These are phyloP conservation scores for Aspergillus latus DNA, from an alignment of 2,329 filamentous ascomycete genomes.

Conservation along the genomic window DNA sequence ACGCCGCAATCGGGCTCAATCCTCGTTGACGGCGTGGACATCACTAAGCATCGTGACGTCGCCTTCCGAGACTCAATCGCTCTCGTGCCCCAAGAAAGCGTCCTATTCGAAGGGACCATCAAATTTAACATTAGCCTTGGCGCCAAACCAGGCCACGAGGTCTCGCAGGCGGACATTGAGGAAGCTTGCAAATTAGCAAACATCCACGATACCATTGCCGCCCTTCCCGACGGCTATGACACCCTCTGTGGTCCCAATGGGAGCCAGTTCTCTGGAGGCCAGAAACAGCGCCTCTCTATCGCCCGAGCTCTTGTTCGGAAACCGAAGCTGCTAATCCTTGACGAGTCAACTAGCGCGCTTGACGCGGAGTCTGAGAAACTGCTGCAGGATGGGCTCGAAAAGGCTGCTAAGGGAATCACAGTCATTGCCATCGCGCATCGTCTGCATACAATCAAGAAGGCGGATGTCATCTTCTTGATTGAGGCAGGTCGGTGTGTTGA, in stretches of 20 bases:
- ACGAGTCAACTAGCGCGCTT: conserved; percentile 61
- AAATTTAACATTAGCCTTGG: conserved; percentile 50
- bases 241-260: conserved; percentile 60
- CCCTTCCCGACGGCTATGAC: conserved; percentile 64
- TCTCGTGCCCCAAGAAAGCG: conserved; percentile 51
- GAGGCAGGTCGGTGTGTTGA: conserved; percentile 66
- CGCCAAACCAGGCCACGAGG: conserved; percentile 53
- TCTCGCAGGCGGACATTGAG: conserved; percentile 61
- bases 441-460: conserved; percentile 59
- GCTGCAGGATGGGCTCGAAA: conserved; percentile 45
- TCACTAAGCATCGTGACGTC: conserved; percentile 39
- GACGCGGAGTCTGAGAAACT: conserved; percentile 55
- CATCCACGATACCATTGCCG: conserved; percentile 67
- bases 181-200: conserved; percentile 68
- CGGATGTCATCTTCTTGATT: conserved; percentile 78
- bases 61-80: conserved; percentile 48
- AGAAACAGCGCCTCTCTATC: conserved; percentile 59
- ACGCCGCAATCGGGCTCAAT: conserved; percentile 51
- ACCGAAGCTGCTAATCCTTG: conserved; percentile 58
- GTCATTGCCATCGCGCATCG: conserved; percentile 46
- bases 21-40: conserved; percentile 53
- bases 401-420: conserved; percentile 37
- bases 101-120: conserved; percentile 50
- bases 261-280: conserved; percentile 57
- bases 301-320: conserved; percentile 58